phyloP scores from a whole-genome alignment of 2,329 filamentous ascomycete species.

The Aspergillus viridinutans region DNA sequence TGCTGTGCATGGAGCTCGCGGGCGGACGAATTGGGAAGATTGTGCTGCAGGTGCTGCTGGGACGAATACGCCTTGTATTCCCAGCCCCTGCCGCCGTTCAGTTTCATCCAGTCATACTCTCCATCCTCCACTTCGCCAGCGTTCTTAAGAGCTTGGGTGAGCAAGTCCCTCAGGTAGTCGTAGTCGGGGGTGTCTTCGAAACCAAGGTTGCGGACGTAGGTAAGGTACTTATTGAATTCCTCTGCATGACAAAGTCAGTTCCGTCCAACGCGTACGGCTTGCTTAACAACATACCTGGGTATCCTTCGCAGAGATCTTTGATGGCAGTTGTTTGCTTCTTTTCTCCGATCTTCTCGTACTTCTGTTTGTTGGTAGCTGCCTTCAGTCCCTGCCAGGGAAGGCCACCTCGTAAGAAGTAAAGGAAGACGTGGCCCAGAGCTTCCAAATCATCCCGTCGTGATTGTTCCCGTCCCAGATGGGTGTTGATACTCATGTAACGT shows the following conservation, averaged over 20 bases:
- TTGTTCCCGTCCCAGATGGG: constrained; percentile 92
- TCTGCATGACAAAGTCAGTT: constrained; percentile 44
- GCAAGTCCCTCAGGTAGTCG: constrained; percentile 92
- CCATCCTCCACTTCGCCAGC: constrained; percentile 93
- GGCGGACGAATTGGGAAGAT: constrained; percentile 75
- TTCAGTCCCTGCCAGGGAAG: constrained; percentile 66
- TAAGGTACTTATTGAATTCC: constrained; percentile 96
- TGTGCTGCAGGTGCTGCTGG: constrained; percentile 72
- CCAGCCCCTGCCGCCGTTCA: constrained; percentile 90
- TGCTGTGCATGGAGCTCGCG: constrained; percentile 72
- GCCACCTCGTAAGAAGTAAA: constrained; percentile 65
- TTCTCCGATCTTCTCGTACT: constrained; percentile 99
- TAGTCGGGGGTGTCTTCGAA: constrained; percentile 99
- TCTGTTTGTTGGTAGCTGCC: constrained; percentile 79
- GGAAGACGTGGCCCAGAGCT: constrained; percentile 68
- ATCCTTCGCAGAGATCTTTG: constrained; percentile 94
- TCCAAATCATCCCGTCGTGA: constrained; percentile 94
- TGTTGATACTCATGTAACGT: constrained; percentile 99
- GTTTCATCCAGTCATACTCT: constrained; percentile 99
- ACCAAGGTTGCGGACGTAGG: constrained; percentile 93
- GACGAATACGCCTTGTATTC: constrained; percentile 70
- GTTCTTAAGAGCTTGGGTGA: constrained; percentile 93
- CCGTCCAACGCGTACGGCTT: background rate
- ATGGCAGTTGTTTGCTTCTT: constrained; percentile 98
- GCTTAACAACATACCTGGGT: constrained; percentile 57